Base-by-base conservation (phyloP, 495 filamentous ascomycete genomes). In the Neurospora tetrasperma region DNA sequence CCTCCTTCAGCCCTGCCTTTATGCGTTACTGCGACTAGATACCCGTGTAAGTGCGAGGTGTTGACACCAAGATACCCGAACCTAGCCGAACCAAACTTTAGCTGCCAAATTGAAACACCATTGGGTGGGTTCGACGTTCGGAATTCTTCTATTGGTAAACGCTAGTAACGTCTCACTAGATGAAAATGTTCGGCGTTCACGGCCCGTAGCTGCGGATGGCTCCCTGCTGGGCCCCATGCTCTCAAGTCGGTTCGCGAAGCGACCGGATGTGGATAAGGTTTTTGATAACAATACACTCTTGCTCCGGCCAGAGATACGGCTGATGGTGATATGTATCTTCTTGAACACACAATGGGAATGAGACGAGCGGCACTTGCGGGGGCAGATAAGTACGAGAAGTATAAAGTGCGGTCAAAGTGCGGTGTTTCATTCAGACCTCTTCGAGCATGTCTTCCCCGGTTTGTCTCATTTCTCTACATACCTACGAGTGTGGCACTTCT, bases 71-170 rank as follows among this genome's bases (percentile, higher is more conserved):
- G 71, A 74, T 73, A 76, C 66, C 76, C 73, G 73, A 76, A 48
- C 42, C 27, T 73, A 76, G 48, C 76, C 73, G 73, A 75, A 48
- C 42, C 27, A 42, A 66, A 35, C 54, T 35, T 66, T 38, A 27
- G 54, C 23, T 66, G 27, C 27, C 27, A 66, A 66, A 66, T 31
- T 66, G 54, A 66, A 66, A 66, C 27, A 66, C 54, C 54, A 66
- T 4, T 35, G 54, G 14, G 27, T 66, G 70, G n/a, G 23, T 73
- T 31, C 69, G 35, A 48, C n/a, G 44, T 59, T 69, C 69, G 42
- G 75, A 76, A 77, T 59, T 76, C 75, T 73, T 78, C 76, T 78
- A 80, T 79, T 80, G 79, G 79, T 73, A 77, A 73, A 70, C 54
- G 20, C 48, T 69, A 69, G 69, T 70, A 74, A 76, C 74, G 76